Evolutionary conservation across 2,329 filamentous ascomycete species (phyloP), one percentile per base, ranked within the genome.

Genomic region (Aspergillus pseudotamarii): DNA sequence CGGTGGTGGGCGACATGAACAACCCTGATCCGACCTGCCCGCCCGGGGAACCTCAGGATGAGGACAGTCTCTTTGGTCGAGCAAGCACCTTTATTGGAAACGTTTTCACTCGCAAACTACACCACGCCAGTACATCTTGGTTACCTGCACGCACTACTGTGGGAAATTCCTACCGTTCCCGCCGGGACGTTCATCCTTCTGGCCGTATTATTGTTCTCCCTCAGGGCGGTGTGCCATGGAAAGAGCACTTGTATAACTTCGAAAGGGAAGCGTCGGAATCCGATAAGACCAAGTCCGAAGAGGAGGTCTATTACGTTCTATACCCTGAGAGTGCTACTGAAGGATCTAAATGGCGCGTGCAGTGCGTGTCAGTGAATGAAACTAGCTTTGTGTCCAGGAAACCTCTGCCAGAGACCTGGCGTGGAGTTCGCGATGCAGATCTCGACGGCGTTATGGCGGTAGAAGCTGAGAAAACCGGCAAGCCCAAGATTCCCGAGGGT

Each of bases 331-430:
- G 87, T 73, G 86, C 89, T 32, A 84, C 86, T 51, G 86, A 89
- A 53, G 90, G 87, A 67, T 85, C 90, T 73, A 96, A 95, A 81
- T 98, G 95, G 95, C 88, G 95, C 62, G 91, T 99, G 65, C 93
- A 97, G 80, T 90, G 91, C 66, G 95, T 98, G n/a, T 91, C 93
- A 55, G 88, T 91, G 63, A 87, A 88, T 76, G 89, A 91, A 76
- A 90, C 92, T 74, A 95, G 92, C 64, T 99, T 99, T 75, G 86
- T 92, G 78, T 97, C 94, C 81, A 88, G 95, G 71, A 97, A 95
- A 82, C 89, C 94, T 50, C 83, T 99, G 69, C 94, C 94, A 5
- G 92, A 96, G 80, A 86, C 89, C 21, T 99, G 95, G 95, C 89
- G 94, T 72, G 95, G 95, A 9, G 89, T 96, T 68, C 86, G 95